A percentile compares a stretch with the other conserved stretches of the same genome.
These are phyloP conservation scores for Ogataea angusta DNA, from an alignment of 805 yeast genomes.

Conservation along the genomic window DNA sequence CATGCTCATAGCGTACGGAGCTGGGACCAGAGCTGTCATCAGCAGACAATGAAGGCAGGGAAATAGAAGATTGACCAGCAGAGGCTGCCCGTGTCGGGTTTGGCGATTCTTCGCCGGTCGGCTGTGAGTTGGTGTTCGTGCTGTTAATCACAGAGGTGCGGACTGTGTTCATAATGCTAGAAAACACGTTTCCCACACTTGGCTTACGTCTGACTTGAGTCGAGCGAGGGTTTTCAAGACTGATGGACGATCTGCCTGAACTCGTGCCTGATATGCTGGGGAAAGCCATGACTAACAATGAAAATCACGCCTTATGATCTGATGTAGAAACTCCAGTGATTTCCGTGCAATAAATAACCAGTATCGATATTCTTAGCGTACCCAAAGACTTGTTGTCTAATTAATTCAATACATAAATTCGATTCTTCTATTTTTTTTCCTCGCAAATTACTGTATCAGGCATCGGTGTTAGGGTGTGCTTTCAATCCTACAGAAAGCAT, in stretches of 20 bases:
- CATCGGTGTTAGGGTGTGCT: slow-evolving; percentile 13
- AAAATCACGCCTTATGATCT: not conserved
- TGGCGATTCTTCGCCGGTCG: slow-evolving; percentile 1
- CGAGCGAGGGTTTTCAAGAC: slow-evolving; percentile 16
- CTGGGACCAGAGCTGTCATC: slow-evolving; percentile 1
- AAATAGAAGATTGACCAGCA: slow-evolving; percentile 16
- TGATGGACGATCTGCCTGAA: slow-evolving; percentile 22
- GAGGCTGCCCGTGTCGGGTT: slow-evolving; percentile 11
- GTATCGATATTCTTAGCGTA: not conserved
- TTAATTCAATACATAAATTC: slow-evolving; percentile 9
- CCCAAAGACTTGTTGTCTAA: slow-evolving; percentile 4
- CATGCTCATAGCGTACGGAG: slow-evolving; percentile 4
- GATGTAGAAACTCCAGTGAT: not conserved
- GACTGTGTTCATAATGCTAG: slow-evolving; percentile 27
- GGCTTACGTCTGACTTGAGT: slow-evolving; percentile 25
- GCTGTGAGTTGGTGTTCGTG: not conserved
- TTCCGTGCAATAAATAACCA: not conserved
- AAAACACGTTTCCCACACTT: slow-evolving; percentile 28
- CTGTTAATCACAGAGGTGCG: slow-evolving; percentile 18
- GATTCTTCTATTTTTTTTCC: slow-evolving; percentile 8
- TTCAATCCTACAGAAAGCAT: slow-evolving; percentile 1
- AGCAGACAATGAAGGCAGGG: slow-evolving; percentile 11
- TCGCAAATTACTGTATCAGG: slow-evolving; percentile 4
- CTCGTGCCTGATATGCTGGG: slow-evolving; percentile 20
- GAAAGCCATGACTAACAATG: slow-evolving; percentile 15